Evolutionary conservation across 2,329 filamentous ascomycete genomes (phyloP), one percentile per base, ranked within the genome.

Genomic region (Verticillium alfalfae): DNA sequence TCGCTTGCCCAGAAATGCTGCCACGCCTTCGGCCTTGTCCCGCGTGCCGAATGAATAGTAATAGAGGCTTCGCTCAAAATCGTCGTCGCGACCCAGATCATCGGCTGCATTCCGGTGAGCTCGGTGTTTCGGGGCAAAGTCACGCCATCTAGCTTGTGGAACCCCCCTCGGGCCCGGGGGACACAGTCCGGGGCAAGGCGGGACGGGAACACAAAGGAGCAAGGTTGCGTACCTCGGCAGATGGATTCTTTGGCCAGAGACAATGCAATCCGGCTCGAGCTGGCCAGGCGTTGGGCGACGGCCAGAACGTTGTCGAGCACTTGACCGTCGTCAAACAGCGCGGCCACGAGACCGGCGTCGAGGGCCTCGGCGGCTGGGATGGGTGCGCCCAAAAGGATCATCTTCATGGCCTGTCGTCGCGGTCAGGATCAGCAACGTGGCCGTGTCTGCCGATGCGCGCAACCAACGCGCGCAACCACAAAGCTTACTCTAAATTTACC

Each of bases 401-500:
- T 67, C 60, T 68, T 67, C 70, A 71, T 72, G 31, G 71, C 69
- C 71, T 73, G 37, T 12, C 9, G 13, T 9, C 36, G 10, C 5
- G 34, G 7, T 37, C 15, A 39, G 18, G 3, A 15, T 15, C 12
- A 5, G 36, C n/a, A 31, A 8, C 56, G 12, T n/a, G 18, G 8
- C 26, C 13, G 10, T 36, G 0, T 18, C 5, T 15, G 8, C 15
- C n/a, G 26, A 16, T n/a, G 36, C 26, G 26, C 26, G 2, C 26
- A 26, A 31, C 22, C 22, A 39, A 39, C 1, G 34, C 6, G 36
- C 36, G 9, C 36, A 37, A 37, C n/a, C 26, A 3, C 5, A 18
- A 36, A 26, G 31, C 72, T 54, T 66, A 75, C 74, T 64, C 71
- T 72, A 69, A 70, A 76, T 67, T 76, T 77, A 63, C 75, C 75